Evolutionary conservation across 1,284 basidiomycete species (phyloP).

Genomic region (Microbotryum lychnidis-dioicae): DNA sequence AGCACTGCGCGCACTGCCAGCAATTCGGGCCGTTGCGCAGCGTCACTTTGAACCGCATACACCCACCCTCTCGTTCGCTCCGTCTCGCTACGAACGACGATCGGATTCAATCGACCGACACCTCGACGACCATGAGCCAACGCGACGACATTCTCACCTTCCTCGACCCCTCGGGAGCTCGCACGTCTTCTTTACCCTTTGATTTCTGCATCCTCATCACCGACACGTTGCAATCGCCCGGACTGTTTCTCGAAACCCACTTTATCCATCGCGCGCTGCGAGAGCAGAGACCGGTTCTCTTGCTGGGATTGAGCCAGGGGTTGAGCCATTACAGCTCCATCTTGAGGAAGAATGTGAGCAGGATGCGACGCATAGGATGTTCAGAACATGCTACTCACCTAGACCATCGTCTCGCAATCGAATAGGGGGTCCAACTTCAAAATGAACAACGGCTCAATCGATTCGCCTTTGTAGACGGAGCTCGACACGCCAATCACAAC

Average conservation of each 20-base stretch:
- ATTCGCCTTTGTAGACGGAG: conserved; percentile 18
- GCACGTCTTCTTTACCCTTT: conserved; percentile 27
- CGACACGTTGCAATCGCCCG: conserved; percentile 24
- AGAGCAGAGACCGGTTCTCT: conserved; percentile 4
- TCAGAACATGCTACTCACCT: too few species aligned
- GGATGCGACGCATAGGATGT: too few species aligned
- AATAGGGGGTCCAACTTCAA: conserved; percentile 21
- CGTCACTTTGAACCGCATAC: too few species aligned
- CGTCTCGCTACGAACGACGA: too few species aligned
- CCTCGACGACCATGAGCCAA: too few species aligned
- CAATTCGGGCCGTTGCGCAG: too few species aligned
- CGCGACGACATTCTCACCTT: conserved; percentile 5
- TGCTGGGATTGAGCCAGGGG: conserved; percentile 15
- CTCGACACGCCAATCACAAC: background rate
- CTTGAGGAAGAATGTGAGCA: conserved; percentile 18
- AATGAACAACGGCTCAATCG: conserved; percentile 15
- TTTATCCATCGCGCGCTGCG: conserved; percentile 15
- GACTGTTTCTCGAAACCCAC: conserved; percentile 18
- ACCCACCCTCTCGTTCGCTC: too few species aligned
- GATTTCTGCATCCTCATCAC: conserved; percentile 16
- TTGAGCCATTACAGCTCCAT: conserved; percentile 24
- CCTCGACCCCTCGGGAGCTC: background rate
- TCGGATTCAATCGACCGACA: too few species aligned
- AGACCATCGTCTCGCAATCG: background rate
- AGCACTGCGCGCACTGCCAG: too few species aligned